These are phyloP conservation scores for Podospora tetraspora DNA, from an alignment of 495 filamentous ascomycete genomes.

Conservation along the genomic window DNA sequence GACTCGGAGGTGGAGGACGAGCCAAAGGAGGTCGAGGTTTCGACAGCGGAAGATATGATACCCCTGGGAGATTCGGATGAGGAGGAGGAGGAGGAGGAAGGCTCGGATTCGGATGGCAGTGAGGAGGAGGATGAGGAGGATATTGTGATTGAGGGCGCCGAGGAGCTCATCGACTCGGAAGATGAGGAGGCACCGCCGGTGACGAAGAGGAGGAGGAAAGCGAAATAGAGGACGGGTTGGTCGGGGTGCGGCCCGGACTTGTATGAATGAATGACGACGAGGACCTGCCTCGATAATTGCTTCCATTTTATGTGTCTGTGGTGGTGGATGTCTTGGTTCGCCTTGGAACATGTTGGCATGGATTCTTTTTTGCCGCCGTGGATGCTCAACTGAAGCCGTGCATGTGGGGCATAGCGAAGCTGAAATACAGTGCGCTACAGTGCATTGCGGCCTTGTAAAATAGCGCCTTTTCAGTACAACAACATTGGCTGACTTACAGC, in stretches of 20 bases:
- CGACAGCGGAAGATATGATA: conserved; percentile 46
- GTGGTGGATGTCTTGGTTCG: too few species aligned
- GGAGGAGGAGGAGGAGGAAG: conserved; percentile 34
- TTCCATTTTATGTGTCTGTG: not conserved
- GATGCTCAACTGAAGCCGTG: not conserved
- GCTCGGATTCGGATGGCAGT: conserved; percentile 19
- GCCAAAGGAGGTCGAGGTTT: conserved; percentile 27
- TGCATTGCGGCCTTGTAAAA: too few species aligned
- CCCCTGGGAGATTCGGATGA: conserved; percentile 48
- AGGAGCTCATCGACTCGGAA: conserved; percentile 22
- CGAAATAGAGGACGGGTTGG: not conserved
- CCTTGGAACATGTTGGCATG: too few species aligned
- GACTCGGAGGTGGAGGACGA: conserved; percentile 38
- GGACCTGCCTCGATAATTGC: not conserved
- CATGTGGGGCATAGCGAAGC: not conserved
- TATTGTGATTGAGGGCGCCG: conserved; percentile 24
- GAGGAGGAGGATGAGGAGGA: conserved; percentile 37
- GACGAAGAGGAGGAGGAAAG: conserved; percentile 25
- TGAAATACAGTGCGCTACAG: not conserved
- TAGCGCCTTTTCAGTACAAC: too few species aligned
- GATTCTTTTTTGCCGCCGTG: too few species aligned
- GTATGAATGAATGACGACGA: not conserved
- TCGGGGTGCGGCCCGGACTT: not conserved
- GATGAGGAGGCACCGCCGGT: conserved; percentile 21
- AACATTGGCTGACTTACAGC: too few species aligned